These are phyloP conservation scores for Cladophialophora carrionii DNA, from an alignment of 2,329 filamentous ascomycete species.

Conservation along the genomic window DNA sequence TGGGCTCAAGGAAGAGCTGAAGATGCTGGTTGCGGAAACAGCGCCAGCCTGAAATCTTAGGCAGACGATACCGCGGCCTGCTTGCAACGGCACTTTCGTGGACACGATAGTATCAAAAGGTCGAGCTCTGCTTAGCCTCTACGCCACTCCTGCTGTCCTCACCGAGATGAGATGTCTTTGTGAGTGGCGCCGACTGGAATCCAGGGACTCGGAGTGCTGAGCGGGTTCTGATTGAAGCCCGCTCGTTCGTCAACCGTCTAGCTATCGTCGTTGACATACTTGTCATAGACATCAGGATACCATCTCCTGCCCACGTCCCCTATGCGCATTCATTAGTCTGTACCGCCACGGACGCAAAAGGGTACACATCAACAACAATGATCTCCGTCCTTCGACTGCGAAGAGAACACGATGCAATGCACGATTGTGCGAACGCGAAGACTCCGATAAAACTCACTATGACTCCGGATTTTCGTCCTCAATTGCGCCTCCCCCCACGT, in stretches of 20 bases:
- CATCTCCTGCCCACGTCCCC: conserved; percentile 53
- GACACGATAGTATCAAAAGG: not conserved
- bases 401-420: not conserved
- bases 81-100: not conserved
- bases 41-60: not conserved
- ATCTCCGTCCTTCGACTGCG: too few relatives aligned
- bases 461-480: conserved; percentile 59
- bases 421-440: not conserved
- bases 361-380: not conserved
- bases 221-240: not conserved
- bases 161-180: not conserved
- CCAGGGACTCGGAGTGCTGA: not conserved
- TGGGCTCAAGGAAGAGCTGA: conserved; percentile 22
- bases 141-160: not conserved
- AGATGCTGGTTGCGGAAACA: conserved; percentile 10
- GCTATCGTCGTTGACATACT: conserved; percentile 51
- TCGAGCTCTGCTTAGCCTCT: not conserved
- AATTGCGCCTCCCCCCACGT: conserved; percentile 61
- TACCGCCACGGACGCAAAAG: not conserved
- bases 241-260: not conserved
- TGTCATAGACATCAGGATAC: conserved; percentile 54
- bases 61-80: not conserved
- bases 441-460: conserved; percentile 42
- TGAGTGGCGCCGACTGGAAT: not conserved
- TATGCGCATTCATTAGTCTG: not conserved